These are phyloP conservation scores for Gonium pectorale DNA, from an alignment of 139 green algal species.

Conservation along the genomic window DNA sequence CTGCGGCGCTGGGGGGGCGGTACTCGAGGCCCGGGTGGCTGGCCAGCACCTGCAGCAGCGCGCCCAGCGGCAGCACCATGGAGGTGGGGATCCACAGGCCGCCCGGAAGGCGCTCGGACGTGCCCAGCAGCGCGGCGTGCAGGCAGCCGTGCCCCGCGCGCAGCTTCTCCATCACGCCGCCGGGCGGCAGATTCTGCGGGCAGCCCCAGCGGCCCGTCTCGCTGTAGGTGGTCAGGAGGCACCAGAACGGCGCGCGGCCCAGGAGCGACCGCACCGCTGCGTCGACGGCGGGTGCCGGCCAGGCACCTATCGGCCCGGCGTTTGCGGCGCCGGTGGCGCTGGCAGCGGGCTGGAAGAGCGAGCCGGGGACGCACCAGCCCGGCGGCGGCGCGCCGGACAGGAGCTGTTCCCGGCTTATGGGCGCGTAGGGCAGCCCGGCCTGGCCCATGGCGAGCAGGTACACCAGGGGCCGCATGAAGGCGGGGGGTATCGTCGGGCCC, in stretches of 20 bases:
- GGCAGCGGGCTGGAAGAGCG: neutral
- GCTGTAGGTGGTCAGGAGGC: constrained; percentile 16
- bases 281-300: neutral
- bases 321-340: neutral
- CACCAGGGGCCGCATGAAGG: constrained; percentile 28
- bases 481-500: neutral
- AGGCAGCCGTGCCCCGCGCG: neutral
- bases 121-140: constrained; percentile 8
- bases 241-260: constrained; percentile 22
- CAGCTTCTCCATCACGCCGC: neutral
- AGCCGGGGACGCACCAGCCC: constrained; percentile 26
- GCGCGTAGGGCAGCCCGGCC: constrained; percentile 2
- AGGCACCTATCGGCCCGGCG: neutral
- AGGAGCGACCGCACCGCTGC: constrained; percentile 8
- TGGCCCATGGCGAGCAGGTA: neutral
- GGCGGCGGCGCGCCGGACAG: neutral
- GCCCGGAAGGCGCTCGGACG: neutral
- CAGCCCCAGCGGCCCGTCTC: constrained; percentile 20
- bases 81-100: constrained; percentile 25
- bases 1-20: neutral
- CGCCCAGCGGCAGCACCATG: constrained; percentile 37
- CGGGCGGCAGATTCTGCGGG: neutral
- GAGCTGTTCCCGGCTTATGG: neutral
- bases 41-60: constrained; percentile 17
- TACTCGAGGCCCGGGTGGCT: neutral